Base-by-base conservation (phyloP, 1,284 basidiomycete species). In the Phenoliferia sp. region DNA sequence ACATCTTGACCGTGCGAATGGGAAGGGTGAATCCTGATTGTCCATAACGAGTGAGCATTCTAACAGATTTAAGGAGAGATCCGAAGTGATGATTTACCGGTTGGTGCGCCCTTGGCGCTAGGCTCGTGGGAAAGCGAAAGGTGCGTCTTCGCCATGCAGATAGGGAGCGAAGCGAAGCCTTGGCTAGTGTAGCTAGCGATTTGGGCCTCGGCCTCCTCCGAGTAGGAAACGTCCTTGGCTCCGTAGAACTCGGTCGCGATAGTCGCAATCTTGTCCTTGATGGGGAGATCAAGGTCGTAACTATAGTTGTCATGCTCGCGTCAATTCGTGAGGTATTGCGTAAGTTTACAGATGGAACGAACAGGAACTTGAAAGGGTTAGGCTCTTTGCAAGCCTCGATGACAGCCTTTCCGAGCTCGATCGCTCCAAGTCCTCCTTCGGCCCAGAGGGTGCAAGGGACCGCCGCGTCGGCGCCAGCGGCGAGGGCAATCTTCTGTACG, bases 381-480 rank as follows among this genome's bases (percentile, higher is more conserved):
- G 74, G 70, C 78, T 94, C 89, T 62, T 73, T 69, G 81, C 93
- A 96, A 50, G 88, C 87, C 31, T 85, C 82, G 75, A 96, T 84
- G 74, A 96, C 87, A 35, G 93, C 91, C 76, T 95, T 86, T 22
- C 94, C 94, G 71, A 96, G 86, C 61, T 87, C 88, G 72, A 87
- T 84, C 64, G 90, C 95, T 72, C 94, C 94, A 56, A 86, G 86
- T 65, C 94, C 94, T 76, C 94, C 94, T 76, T 92, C 84, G 26
- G 93, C 94, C 94, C 94, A 99, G 83, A 98, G 95, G 82, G 92
- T 95, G 78, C 90, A 92, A 64, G 96, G 88, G 10, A 98, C 89
- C 33, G 95, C 96, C 67, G 91, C 92, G 79, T 99, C 93, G 33
- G 96, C 95, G 61, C 96, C 95, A 22, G 88, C 91, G 58, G 84